Evolutionary conservation across 306 rosid genomes (phyloP), one percentile per base, ranked within the genome.

Genomic region (Glycine latifolia): DNA sequence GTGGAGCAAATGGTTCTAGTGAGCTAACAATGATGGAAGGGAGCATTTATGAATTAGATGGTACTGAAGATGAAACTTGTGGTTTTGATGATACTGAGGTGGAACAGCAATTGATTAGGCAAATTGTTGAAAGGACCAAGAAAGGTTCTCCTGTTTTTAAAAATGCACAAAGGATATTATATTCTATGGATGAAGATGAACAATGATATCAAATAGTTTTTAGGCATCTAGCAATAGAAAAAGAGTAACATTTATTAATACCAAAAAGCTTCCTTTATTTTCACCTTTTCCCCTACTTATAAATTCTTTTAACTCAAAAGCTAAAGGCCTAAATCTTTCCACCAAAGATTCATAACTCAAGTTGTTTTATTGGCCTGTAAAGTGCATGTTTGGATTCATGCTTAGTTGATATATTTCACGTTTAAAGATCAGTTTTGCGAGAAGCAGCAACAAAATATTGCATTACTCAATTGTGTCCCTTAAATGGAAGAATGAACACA

Each of bases 111-210:
- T 85, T 95, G 91, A 95, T 95, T 58, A 89, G 79, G 91, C 92
- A 95, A 76, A 91, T 95, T 76, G 94, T 95, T 88, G 98, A 91
- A 86, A 90, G 88, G 79, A 89, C 94, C 86, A 92, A 87, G 91
- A 94, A 85, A 85, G 97, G 97, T 73, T 94, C 94, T 73, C 91
- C 93, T 14, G 87, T 91, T 70, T 87, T 92, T 60, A 81, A 90
- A 78, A 88, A 94, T 83, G 98, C 97, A 54, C 86, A 92, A 67
- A 88, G 55, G 84, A 80, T 90, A 63, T 81, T 94, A 82, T 84
- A 84, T 75, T 89, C 90, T 12, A 61, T 78, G 89, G 92, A 87
- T 69, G 94, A 92, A 81, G 86, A 82, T 62, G 77, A 79, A 81
- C 81, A 20, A 70, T 84, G 79, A 89, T 47, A 15, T 46, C 68